Evolutionary conservation across 208 protist species (phyloP).

Genomic region (Naegleria lovaniensis): DNA sequence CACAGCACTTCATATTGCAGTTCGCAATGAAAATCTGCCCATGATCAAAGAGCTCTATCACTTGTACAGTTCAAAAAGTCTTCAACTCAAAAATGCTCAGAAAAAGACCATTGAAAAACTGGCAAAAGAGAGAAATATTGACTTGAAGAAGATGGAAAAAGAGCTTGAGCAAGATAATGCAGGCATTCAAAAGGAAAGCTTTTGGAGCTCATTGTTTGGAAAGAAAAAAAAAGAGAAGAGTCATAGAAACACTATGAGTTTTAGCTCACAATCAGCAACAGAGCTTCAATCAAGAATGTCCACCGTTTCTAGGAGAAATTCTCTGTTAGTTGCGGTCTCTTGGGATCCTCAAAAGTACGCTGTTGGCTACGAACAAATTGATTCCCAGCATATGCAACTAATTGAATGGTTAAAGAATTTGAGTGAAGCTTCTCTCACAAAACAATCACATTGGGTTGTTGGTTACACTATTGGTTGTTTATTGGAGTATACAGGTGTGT

Average conservation of each 20-base stretch:
- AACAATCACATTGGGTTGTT: constrained; percentile 16
- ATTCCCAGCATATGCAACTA: not conserved
- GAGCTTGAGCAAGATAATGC: constrained; percentile 8
- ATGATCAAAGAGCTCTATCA: constrained; percentile 1
- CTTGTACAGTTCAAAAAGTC: not conserved
- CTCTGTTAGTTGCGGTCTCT: not conserved
- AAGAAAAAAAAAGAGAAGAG: not conserved
- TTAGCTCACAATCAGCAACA: not conserved
- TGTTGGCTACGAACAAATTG: not conserved
- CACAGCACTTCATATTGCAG: not conserved
- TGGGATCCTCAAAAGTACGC: not conserved
- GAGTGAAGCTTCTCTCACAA: not conserved
- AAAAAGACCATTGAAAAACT: constrained; percentile 9
- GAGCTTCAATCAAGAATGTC: not conserved
- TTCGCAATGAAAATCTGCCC: not conserved
- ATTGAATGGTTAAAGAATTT: constrained; percentile 14
- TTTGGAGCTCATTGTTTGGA: not conserved
- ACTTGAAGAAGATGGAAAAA: constrained; percentile 8
- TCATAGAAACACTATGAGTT: not conserved
- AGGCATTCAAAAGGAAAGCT: not conserved
- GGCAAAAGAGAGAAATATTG: not conserved
- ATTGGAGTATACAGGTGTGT: not conserved
- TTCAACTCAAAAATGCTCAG: not conserved
- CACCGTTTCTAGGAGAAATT: not conserved
- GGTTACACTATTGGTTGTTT: constrained; percentile 10